A percentile compares a stretch with the other conserved stretches of the same genome.
Evolutionary conservation across 73 alveolate species (phyloP).

Genomic region (Paramecium tetraurelia): DNA sequence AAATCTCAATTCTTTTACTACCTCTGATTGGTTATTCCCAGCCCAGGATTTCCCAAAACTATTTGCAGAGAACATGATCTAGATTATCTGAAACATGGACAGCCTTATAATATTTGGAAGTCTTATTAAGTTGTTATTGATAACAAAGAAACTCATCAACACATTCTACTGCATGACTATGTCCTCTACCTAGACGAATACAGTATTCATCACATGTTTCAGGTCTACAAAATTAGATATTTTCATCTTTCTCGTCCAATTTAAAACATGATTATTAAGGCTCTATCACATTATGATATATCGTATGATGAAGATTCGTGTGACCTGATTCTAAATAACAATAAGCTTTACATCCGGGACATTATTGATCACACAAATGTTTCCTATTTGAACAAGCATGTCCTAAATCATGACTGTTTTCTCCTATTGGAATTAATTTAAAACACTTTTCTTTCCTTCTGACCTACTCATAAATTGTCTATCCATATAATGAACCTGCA

Average conservation of each 20-base stretch:
- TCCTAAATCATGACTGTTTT: neutral
- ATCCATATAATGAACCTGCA: neutral
- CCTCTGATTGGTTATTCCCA: conserved; percentile 29
- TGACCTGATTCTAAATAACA: conserved; percentile 37
- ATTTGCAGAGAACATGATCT: neutral
- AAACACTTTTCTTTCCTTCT: conserved; percentile 1
- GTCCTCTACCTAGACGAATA: neutral
- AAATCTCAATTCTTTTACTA: neutral
- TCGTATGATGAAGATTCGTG: neutral
- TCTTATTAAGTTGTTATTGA: neutral
- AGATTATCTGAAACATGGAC: neutral
- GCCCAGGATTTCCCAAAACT: neutral
- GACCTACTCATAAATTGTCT: neutral
- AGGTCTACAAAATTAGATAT: neutral
- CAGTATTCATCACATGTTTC: conserved; percentile 21
- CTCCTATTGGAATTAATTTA: neutral
- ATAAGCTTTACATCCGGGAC: conserved; percentile 28
- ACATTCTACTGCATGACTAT: neutral
- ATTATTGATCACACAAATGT: neutral
- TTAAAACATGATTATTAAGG: neutral
- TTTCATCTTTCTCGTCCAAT: neutral
- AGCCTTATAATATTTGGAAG: neutral
- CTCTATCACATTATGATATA: neutral
- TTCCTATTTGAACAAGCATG: neutral
- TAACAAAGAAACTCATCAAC: neutral